A percentile compares a stretch with the other conserved stretches of the same genome.
Evolutionary conservation across 371 early-diverging fungal genomes (phyloP).

Genomic region (Apophysomyces trapeziformis): DNA sequence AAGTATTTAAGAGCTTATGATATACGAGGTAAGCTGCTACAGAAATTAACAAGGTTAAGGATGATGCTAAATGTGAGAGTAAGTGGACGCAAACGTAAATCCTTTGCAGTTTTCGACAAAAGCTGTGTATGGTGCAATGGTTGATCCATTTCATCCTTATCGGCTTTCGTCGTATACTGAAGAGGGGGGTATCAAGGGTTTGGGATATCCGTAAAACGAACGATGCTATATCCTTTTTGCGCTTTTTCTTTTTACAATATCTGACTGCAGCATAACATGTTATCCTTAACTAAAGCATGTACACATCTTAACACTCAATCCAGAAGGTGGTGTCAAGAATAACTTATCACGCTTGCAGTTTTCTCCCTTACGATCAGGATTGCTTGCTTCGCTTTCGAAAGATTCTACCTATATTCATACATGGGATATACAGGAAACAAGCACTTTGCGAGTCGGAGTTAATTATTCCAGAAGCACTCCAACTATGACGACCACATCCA

Average conservation of each 20-base stretch:
- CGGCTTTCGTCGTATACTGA: constrained; percentile 77
- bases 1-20: constrained; percentile 80
- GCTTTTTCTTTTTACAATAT: neutral
- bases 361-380: constrained; percentile 64
- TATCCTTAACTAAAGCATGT: constrained; percentile 18
- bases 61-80: neutral
- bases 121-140: constrained; percentile 70
- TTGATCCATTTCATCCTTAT: constrained; percentile 75
- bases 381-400: constrained; percentile 68
- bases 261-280: neutral
- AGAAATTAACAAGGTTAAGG: neutral
- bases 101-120: constrained; percentile 70
- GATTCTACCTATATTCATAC: constrained; percentile 61
- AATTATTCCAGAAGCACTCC: constrained; percentile 17
- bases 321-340: constrained; percentile 34
- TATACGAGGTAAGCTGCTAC: constrained; percentile 50
- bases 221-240: constrained; percentile 58
- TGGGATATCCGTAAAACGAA: constrained; percentile 79
- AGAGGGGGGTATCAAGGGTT: constrained; percentile 69
- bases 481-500: neutral
- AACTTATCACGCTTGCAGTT: constrained; percentile 63
- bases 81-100: constrained; percentile 31
- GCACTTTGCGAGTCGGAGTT: constrained; percentile 29
- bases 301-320: constrained; percentile 36
- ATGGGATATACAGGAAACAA: constrained; percentile 71